Conservation (phyloP, 768 basidiomycete species). For the Collybia mongolica region DNA sequence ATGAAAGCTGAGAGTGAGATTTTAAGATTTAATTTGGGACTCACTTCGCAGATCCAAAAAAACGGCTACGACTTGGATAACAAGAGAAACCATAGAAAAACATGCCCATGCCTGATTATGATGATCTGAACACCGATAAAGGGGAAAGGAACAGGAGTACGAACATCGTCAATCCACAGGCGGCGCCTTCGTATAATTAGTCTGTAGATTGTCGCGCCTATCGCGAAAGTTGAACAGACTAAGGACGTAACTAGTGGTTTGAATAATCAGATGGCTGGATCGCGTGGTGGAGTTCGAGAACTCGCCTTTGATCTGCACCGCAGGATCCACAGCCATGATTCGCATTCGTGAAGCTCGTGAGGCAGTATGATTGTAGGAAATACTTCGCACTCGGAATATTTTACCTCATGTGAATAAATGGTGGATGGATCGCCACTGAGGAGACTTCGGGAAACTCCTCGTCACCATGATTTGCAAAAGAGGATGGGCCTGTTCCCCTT, state of each 20-base stretch:
- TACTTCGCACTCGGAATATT: too few species aligned
- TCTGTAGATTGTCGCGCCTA: constrained; percentile 25
- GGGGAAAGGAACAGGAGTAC: not conserved
- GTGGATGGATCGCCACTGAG: too few species aligned
- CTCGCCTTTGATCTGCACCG: constrained; percentile 15
- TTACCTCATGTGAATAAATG: too few species aligned
- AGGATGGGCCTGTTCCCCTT: too few species aligned
- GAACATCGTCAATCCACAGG: constrained; percentile 33
- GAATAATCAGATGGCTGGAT: too few species aligned
- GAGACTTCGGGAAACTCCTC: too few species aligned
- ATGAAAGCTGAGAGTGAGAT: not conserved
- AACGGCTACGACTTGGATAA: constrained; percentile 22
- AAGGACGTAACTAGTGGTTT: constrained; percentile 23
- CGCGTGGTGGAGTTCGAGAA: not conserved
- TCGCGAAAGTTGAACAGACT: constrained; percentile 28
- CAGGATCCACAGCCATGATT: constrained; percentile 6
- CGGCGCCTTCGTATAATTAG: constrained; percentile 24
- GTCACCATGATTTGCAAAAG: too few species aligned
- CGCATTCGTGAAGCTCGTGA: not conserved
- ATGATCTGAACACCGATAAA: not conserved
- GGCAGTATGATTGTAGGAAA: too few species aligned
- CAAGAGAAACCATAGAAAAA: constrained; percentile 23
- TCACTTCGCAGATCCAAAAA: constrained; percentile 16
- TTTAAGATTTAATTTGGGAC: not conserved
- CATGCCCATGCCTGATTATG: constrained; percentile 23